Percentiles rank a stretch among this genome's conserved stretches.
phyloP scores from a whole-genome alignment of 2,329 filamentous ascomycete genomes.

The Diplodia corticola region DNA sequence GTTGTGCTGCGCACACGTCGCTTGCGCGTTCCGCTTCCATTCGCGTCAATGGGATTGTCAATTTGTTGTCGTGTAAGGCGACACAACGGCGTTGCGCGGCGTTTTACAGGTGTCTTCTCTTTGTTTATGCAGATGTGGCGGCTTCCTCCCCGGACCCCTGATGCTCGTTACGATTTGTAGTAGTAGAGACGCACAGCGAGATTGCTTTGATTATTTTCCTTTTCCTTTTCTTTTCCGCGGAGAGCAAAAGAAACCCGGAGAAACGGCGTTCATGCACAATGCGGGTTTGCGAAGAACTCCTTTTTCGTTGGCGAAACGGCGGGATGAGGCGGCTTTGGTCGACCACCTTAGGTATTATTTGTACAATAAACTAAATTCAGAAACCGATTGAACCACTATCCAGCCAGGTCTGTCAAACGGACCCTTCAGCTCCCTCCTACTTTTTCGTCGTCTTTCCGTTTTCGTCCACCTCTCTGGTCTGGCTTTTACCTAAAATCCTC shows the following conservation, averaged over 20 bases:
- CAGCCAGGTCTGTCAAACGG: too few species aligned
- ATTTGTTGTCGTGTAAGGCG: background rate
- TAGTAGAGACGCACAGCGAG: constrained; percentile 6
- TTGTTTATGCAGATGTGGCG: background rate
- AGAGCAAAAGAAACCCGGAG: background rate
- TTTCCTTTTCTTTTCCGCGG: background rate
- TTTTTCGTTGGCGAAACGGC: too few species aligned
- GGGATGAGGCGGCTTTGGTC: background rate
- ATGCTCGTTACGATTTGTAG: background rate
- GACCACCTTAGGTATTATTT: too few species aligned
- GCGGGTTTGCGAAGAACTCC: background rate
- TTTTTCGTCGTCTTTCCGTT: background rate
- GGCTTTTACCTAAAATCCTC: background rate
- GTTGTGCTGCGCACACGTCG: background rate
- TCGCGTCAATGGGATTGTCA: background rate
- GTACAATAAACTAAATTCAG: background rate
- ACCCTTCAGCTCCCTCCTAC: background rate
- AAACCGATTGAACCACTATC: background rate
- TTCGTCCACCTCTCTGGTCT: background rate
- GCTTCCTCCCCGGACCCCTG: background rate
- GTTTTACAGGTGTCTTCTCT: background rate
- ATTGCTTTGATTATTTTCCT: background rate
- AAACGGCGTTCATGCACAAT: background rate
- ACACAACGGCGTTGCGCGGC: constrained; percentile 6
- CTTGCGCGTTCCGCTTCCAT: background rate